These are phyloP conservation scores for Aschersonia sp. DNA, from an alignment of 2,329 filamentous ascomycete species.

Conservation along the genomic window DNA sequence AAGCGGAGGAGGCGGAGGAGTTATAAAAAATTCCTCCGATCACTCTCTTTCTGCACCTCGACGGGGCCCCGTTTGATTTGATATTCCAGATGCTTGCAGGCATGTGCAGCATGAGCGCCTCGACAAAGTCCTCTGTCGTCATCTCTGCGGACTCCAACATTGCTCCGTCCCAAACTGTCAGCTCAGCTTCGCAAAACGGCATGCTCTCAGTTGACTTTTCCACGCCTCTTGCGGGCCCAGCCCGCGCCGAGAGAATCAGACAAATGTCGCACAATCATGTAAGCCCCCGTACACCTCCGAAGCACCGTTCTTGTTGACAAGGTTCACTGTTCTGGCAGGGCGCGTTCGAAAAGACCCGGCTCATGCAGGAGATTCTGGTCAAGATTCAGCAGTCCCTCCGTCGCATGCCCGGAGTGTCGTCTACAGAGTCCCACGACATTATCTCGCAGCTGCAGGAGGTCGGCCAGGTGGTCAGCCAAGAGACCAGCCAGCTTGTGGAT, in stretches of 20 bases:
- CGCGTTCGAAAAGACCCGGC: slow-evolving; percentile 18
- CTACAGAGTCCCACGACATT: slow-evolving; percentile 19
- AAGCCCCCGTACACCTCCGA: slow-evolving; percentile 4
- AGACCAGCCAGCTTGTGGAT: slow-evolving; percentile 23
- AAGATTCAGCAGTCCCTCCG: slow-evolving; percentile 23
- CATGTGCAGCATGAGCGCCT: background rate
- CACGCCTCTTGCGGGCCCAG: slow-evolving; percentile 21
- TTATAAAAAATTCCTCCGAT: too few species aligned
- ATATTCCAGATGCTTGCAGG: too few species aligned
- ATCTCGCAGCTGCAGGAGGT: slow-evolving; percentile 20
- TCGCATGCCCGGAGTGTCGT: slow-evolving; percentile 22
- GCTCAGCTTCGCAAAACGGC: background rate
- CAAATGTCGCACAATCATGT: slow-evolving; percentile 25
- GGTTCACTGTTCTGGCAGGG: slow-evolving; percentile 10
- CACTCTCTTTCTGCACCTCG: too few species aligned
- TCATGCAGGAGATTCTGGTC: slow-evolving; percentile 20
- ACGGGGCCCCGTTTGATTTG: too few species aligned
- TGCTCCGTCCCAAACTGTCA: background rate
- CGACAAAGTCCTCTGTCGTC: background rate
- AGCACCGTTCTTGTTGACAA: background rate
- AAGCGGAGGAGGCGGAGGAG: too few species aligned
- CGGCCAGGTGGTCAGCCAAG: slow-evolving; percentile 21
- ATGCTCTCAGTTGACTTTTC: slow-evolving; percentile 25
- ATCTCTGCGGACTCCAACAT: background rate
- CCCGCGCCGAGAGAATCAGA: slow-evolving; percentile 20